Base-by-base conservation (phyloP, 805 yeast species). In the Ogataea angusta region DNA sequence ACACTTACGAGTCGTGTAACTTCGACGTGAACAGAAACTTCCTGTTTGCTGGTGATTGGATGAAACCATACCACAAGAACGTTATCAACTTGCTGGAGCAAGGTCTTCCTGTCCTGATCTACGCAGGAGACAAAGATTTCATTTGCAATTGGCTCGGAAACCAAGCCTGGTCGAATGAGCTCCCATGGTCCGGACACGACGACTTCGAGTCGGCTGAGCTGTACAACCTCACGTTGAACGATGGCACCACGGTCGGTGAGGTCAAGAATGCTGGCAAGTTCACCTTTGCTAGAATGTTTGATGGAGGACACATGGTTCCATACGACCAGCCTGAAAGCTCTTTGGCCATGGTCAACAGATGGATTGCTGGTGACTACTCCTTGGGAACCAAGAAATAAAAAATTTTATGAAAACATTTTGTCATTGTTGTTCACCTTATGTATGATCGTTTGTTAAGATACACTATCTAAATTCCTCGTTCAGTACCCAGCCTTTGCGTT, bases 141-240 rank as follows among this genome's bases (percentile, higher is more conserved):
- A 87, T 88, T 57, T 88, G 96, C 67, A 88, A 88, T 69, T 88
- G 96, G 93, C 71, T 88, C 49, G 96, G 96, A 51, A 85, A 87
- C 66, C 78, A 76, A 51, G 93, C 85, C 10, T 87, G 95, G 93
- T 67, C 89, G 12, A 73, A 83, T 57, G 70, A 63, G 47, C 68
- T 86, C 47, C 75, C 71, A 46, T 86, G 93, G 91, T 63, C 73
- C 26, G 76, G 80, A 25, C 53, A 51, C 19, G 48, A 43, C 6
- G 59, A 48, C 1, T 62, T 62, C 33, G 22, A 49, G n/a, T 28
- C 37, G 17, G 61, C 68, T 12, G 48, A 59, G 37, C 48, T 49
- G 30, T 34, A 50, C 9, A 42, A 60, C 21, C 42, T 58, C 15
- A 49, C 40, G 9, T 49, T 54, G 35, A 63, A 61, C 17, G 68